phyloP scores from a whole-genome alignment of 371 early-diverging fungal species.

The Saksenaea vasiformis region DNA sequence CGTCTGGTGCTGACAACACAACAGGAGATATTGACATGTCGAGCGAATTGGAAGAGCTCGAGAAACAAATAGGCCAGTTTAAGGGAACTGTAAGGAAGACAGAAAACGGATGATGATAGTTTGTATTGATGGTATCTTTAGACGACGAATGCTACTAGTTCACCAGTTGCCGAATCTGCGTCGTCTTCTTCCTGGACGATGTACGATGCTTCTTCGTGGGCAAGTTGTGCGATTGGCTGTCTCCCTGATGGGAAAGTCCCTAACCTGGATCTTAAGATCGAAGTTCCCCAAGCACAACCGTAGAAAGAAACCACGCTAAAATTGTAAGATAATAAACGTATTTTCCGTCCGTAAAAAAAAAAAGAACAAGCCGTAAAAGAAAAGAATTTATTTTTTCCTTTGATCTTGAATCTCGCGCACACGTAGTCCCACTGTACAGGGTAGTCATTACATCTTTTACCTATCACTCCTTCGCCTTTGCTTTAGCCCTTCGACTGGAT shows the following conservation, averaged over 20 bases:
- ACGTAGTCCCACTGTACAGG: background rate
- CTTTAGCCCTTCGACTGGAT: constrained; percentile 26
- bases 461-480: constrained; percentile 2
- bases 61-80: constrained; percentile 19
- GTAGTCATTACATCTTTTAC: background rate
- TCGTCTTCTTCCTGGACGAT: constrained; percentile 23
- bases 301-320: background rate
- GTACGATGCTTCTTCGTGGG: constrained; percentile 30
- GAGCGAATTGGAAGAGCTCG: constrained; percentile 22
- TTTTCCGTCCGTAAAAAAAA: background rate
- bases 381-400: background rate
- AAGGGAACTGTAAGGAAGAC: constrained; percentile 14
- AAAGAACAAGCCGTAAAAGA: background rate
- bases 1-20: background rate
- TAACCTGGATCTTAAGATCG: constrained; percentile 27
- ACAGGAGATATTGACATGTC: constrained; percentile 5
- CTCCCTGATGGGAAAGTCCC: constrained; percentile 45
- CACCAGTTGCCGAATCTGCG: constrained; percentile 10
- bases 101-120: background rate
- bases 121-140: background rate
- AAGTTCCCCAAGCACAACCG: background rate
- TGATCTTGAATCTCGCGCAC: background rate
- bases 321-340: background rate
- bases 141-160: background rate
- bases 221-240: constrained; percentile 40